These are phyloP conservation scores for Neckera pumila DNA, from an alignment of 225 moss, liverwort and hornwort genomes.

Conservation along the genomic window DNA sequence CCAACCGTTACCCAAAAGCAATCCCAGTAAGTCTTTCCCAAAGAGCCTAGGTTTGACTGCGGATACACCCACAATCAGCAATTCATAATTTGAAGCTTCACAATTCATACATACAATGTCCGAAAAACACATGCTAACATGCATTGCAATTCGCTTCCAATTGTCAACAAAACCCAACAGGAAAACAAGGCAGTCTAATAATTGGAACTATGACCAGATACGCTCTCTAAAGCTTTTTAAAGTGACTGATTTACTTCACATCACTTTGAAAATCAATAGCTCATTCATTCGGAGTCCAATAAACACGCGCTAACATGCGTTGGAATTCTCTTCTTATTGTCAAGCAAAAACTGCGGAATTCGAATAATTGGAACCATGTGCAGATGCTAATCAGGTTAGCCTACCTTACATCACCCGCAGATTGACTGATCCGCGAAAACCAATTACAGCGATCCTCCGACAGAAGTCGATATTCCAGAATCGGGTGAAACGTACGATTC, in stretches of 20 bases:
- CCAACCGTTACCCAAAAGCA: not conserved
- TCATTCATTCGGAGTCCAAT: not conserved
- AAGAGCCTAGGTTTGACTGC: too few species aligned
- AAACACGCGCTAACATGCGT: not conserved
- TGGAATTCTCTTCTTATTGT: not conserved
- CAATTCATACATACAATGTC: not conserved
- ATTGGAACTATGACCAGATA: not conserved
- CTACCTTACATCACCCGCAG: not conserved
- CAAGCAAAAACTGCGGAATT: not conserved
- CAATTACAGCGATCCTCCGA: not conserved
- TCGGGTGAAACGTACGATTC: not conserved
- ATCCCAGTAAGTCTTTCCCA: not conserved
- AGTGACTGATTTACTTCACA: not conserved
- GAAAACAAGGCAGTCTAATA: not conserved
- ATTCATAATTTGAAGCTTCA: not conserved
- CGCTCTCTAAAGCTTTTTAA: not conserved
- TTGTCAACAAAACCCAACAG: not conserved
- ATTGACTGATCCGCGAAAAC: not conserved
- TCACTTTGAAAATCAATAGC: not conserved
- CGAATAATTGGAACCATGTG: not conserved
- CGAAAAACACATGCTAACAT: not conserved
- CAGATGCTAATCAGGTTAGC: not conserved
- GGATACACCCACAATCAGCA: not conserved
- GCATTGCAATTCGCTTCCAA: not conserved
- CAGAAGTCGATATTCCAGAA: not conserved